Conservation (phyloP, 106 monocot species). For the Chionographis japonica region DNA sequence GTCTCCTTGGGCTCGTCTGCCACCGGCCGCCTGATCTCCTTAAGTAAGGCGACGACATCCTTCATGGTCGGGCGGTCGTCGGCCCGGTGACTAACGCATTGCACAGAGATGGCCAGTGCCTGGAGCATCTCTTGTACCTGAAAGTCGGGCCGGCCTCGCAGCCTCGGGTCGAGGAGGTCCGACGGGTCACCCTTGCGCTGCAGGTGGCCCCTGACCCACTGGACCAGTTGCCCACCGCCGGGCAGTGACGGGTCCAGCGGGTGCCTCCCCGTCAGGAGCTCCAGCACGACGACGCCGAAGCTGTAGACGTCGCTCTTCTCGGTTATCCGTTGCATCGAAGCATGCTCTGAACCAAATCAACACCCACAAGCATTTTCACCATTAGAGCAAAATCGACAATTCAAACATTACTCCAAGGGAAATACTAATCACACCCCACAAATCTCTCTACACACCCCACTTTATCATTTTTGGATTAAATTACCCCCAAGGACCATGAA, state of each 20-base stretch:
- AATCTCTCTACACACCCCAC: too few species aligned
- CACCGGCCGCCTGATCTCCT: slow-evolving; percentile 59
- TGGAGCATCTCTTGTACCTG: slow-evolving; percentile 74
- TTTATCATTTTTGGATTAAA: too few species aligned
- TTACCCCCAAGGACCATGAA: too few species aligned
- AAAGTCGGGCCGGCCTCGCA: slow-evolving; percentile 33
- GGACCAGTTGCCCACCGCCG: slow-evolving; percentile 62
- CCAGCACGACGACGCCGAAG: slow-evolving; percentile 83
- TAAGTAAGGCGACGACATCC: slow-evolving; percentile 79
- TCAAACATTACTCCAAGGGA: too few species aligned
- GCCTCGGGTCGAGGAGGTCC: slow-evolving; percentile 61
- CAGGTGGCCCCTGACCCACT: slow-evolving; percentile 68
- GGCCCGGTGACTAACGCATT: slow-evolving; percentile 54
- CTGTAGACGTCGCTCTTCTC: slow-evolving; percentile 98
- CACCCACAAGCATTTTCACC: slow-evolving; percentile 3
- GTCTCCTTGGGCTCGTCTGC: slow-evolving; percentile 32
- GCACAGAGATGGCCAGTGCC: slow-evolving; percentile 40
- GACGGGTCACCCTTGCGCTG: slow-evolving; percentile 26
- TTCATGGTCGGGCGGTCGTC: slow-evolving; percentile 85
- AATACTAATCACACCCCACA: too few species aligned
- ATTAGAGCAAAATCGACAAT: too few species aligned
- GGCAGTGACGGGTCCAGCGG: slow-evolving; percentile 75
- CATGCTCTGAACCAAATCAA: slow-evolving; percentile 50
- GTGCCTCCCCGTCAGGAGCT: slow-evolving; percentile 73
- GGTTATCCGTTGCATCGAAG: slow-evolving; percentile 55